Conservation (phyloP, 257 asterid species). For the Plectranthus barbatus region DNA sequence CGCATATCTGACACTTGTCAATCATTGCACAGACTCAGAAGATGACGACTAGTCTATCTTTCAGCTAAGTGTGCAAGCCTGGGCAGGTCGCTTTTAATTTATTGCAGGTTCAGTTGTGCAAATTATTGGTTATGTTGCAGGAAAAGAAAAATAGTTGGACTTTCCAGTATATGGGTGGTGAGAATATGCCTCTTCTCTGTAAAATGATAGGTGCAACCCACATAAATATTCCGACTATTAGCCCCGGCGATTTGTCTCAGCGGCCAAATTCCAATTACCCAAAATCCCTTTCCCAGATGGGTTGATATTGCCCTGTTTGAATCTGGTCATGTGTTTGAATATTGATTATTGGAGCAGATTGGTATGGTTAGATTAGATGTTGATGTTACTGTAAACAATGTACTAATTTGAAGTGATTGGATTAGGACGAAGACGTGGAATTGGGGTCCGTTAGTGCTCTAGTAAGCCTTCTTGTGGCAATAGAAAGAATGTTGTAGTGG, state of each 20-base stretch:
- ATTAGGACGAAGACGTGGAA: too few species aligned
- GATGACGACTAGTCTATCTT: slow-evolving; percentile 30
- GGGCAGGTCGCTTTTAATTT: not conserved
- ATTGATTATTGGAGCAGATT: too few species aligned
- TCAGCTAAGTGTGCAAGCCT: not conserved
- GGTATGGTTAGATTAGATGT: too few species aligned
- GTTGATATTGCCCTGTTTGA: not conserved
- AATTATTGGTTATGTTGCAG: not conserved
- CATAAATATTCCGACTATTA: not conserved
- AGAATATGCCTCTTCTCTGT: not conserved
- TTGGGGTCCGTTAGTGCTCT: too few species aligned
- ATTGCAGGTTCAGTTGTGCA: not conserved
- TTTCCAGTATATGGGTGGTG: not conserved
- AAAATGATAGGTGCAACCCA: not conserved
- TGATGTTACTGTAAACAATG: not conserved
- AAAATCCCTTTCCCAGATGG: too few species aligned
- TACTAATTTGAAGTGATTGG: too few species aligned
- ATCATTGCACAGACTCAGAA: slow-evolving; percentile 35
- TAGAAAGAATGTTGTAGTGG: too few species aligned
- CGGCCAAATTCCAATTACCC: too few species aligned
- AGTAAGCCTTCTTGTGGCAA: too few species aligned
- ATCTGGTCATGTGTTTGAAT: not conserved
- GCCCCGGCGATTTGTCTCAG: too few species aligned
- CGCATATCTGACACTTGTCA: not conserved
- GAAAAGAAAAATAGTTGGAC: not conserved